Conservation (phyloP, 2,329 filamentous ascomycete genomes). For the Dactylonectria macrodidyma region DNA sequence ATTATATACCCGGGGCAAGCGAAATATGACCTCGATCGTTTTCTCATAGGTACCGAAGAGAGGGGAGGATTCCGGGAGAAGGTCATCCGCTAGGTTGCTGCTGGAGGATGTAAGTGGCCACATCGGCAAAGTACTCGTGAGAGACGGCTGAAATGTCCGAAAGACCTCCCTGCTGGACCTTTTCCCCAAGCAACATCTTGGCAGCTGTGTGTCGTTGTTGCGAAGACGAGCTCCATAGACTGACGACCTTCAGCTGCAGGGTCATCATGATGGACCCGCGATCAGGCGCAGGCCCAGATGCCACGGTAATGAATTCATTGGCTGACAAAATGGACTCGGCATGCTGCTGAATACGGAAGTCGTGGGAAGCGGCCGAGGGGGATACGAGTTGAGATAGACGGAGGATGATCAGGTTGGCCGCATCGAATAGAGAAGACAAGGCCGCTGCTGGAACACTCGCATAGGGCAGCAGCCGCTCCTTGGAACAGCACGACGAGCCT, state of each 20-base stretch:
- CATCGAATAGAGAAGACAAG: conserved; percentile 22
- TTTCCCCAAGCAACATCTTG: conserved; percentile 25
- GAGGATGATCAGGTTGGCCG: conserved; percentile 14
- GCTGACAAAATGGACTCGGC: conserved; percentile 25
- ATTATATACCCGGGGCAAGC: too few relatives aligned
- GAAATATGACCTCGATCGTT: too few relatives aligned
- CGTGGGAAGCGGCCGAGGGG: conserved; percentile 2
- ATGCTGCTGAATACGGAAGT: not conserved
- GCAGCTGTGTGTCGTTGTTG: conserved; percentile 28
- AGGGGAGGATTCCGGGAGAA: too few relatives aligned
- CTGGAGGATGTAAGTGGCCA: conserved; percentile 35
- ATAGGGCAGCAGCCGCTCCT: not conserved
- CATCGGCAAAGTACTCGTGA: conserved; percentile 39
- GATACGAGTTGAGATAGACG: conserved; percentile 20
- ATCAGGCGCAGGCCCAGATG: conserved; percentile 24
- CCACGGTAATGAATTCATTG: conserved; percentile 18
- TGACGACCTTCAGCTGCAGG: conserved; percentile 27
- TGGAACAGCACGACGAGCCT: too few relatives aligned
- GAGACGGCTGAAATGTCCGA: conserved; percentile 34
- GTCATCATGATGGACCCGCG: conserved; percentile 30
- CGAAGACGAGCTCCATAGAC: conserved; percentile 35
- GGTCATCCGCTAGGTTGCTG: conserved; percentile 25
- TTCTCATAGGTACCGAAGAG: too few relatives aligned
- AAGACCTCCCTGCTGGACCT: conserved; percentile 32
- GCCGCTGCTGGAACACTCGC: conserved; percentile 17